Base-by-base conservation (phyloP, 2,329 filamentous ascomycete genomes). In the Colletotrichum navitas region DNA sequence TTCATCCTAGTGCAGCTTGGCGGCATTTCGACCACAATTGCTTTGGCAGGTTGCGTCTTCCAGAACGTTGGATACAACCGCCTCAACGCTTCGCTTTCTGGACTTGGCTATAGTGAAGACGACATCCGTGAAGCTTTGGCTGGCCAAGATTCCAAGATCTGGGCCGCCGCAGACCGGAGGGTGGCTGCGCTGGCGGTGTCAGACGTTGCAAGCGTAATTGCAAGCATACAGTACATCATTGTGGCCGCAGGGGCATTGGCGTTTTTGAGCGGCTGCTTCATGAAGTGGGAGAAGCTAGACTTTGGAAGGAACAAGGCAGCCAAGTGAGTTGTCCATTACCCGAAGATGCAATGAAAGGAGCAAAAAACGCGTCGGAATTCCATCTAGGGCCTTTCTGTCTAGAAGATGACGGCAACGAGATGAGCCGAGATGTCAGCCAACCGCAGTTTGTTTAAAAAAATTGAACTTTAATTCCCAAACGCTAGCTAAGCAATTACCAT, bases 1-100 rank as follows among this genome's bases (percentile, higher is more conserved):
- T 78, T 79, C 69, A 81, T 79, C 73, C 77, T 82, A 74, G 76
- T 76, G 34, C 79, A 80, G 74, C 75, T 81, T 59, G 78, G 75
- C 6, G 68, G 76, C n/a, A 75, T 77, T 11, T 75, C 78, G 6
- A 29, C 78, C 29, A 70, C 77, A 0, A 73, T 81, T 0, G 74
- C 77, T 2, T 58, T 80, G 21, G 77, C 79, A 1, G 79, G 79
- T 1, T 74, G 73, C 51, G 64, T 81, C 1, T 81, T 78, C 69
- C 76, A 80, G 63, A 81, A 81, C 26, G 41, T 79, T 1, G 80
- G 80, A 10, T 77, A 76, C 39, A 63, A 63, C 32, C 62, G 76
- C 18, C 72, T 80, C 10, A 61, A 68, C 14, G 54, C 66, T 1
- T 74, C 75, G 4, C 72, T 77, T n/a, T 65, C 60, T 1, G 75